These are phyloP conservation scores for Microthyrium microscopicum DNA, from an alignment of 2,329 filamentous ascomycete species.

Conservation along the genomic window DNA sequence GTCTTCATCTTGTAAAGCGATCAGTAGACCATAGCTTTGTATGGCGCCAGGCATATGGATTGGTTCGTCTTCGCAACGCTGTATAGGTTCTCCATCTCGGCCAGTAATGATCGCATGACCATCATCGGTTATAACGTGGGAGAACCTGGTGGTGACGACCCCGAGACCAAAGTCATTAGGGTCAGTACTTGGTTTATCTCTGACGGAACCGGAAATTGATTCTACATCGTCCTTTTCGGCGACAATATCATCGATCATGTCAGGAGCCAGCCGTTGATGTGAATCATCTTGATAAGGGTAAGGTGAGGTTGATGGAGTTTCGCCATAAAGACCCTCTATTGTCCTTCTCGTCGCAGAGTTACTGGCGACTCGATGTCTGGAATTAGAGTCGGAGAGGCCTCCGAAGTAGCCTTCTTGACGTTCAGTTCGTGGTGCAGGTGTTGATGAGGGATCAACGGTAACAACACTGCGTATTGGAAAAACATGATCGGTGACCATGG, in stretches of 20 bases:
- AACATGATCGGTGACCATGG: conserved; percentile 41
- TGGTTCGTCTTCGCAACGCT: conserved; percentile 78
- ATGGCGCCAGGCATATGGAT: conserved; percentile 75
- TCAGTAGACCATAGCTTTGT: conserved; percentile 61
- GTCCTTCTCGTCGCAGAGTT: conserved; percentile 6
- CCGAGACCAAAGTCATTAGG: conserved; percentile 1
- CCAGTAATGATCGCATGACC: conserved; percentile 9
- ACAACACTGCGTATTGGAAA: conserved; percentile 73
- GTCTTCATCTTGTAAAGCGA: conserved; percentile 53
- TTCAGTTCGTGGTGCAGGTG: conserved; percentile 15
- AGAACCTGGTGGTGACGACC: conserved; percentile 58
- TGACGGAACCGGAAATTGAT: neutral
- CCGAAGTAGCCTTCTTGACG: conserved; percentile 24
- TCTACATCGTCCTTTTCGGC: conserved; percentile 15
- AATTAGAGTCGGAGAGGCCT: too few relatives aligned
- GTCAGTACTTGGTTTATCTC: neutral
- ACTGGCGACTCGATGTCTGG: too few relatives aligned
- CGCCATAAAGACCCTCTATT: too few relatives aligned
- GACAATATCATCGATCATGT: conserved; percentile 21
- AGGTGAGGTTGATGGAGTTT: conserved; percentile 8
- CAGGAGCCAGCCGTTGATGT: conserved; percentile 14
- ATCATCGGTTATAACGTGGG: conserved; percentile 37
- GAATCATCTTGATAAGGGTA: conserved; percentile 7
- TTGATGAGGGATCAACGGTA: conserved; percentile 44
- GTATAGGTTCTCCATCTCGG: conserved; percentile 26